phyloP scores from a whole-genome alignment of 148 eudicot species.

The Tetragonia tetragonoides region DNA sequence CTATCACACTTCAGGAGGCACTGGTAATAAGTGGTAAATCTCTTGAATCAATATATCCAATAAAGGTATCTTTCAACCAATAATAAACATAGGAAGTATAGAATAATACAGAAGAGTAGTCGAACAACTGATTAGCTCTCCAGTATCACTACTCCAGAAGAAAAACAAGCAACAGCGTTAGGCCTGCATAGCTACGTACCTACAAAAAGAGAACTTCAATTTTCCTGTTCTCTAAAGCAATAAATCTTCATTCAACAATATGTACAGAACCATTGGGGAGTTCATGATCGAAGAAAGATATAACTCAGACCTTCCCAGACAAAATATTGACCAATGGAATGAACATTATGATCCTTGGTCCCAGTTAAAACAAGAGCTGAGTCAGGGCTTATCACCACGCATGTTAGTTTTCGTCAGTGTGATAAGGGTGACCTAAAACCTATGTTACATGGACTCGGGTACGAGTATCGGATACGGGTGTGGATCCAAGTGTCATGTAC shows the following conservation, averaged over 20 bases:
- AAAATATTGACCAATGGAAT: conserved; percentile 75
- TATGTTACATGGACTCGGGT: too few relatives aligned
- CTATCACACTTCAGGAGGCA: not conserved
- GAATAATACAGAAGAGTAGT: not conserved
- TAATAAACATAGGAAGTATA: too few relatives aligned
- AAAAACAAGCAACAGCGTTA: too few relatives aligned
- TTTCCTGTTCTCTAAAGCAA: too few relatives aligned
- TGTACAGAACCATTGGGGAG: not conserved
- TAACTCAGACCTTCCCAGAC: conserved; percentile 77
- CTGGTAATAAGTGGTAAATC: not conserved
- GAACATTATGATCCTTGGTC: conserved; percentile 72
- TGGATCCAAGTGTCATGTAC: too few relatives aligned
- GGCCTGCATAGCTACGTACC: too few relatives aligned
- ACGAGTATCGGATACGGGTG: too few relatives aligned
- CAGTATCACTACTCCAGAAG: too few relatives aligned
- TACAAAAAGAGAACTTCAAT: too few relatives aligned
- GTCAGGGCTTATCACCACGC: conserved; percentile 80
- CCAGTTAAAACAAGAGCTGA: conserved; percentile 83
- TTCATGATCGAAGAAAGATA: not conserved
- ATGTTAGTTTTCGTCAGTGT: conserved; percentile 73
- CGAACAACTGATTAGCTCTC: too few relatives aligned
- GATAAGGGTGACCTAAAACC: conserved; percentile 87
- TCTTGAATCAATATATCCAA: not conserved
- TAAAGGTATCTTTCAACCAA: not conserved
- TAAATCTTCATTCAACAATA: too few relatives aligned